Evolutionary conservation across 495 filamentous ascomycete species (phyloP), one percentile per base, ranked within the genome.

Genomic region (Neurospora sp.): DNA sequence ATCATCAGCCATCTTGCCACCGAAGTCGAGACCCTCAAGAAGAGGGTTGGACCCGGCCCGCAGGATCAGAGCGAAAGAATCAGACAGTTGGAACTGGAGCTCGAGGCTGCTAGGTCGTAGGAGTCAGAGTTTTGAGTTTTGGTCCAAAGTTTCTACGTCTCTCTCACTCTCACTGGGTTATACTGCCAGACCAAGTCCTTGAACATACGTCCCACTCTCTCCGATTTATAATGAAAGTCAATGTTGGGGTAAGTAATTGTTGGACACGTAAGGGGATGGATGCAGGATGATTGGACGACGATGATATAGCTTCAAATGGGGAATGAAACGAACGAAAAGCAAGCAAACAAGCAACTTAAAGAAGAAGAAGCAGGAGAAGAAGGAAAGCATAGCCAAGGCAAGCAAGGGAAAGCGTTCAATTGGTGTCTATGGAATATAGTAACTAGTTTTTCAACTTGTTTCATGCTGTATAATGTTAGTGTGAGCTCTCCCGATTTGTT

Each of bases 21-120:
- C 35, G 92, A 94, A 79, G 89, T 95, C 18, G 92, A 91, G 80
- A 84, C 84, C 16, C 82, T 95, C 73, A 93, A 92, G 84, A 88
- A 88, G 80, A 86, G 83, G 73, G 83, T 90, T 39, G 87, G 84
- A n/a, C 81, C 86, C 1, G 85, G 85, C 54, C 83, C 82, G 42
- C 82, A 86, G 75, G 86, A 89, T 76, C 90, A 91, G 84, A 90
- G 87, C 79, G 90, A 92, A 81, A 83, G 89, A 66, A 92, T 92
- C 75, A 82, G 90, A 73, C 88, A 91, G 80, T 77, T 92, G 74
- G 90, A 92, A 79, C 81, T 92, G 70, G 90, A 92, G 79, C 78
- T 92, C 69, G 90, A 92, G 78, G 87, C 80, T 76, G 77, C 84
- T 4, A 78, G 79, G 72, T 85, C 83, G 62, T 85, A 62, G 71